Evolutionary conservation across 1,284 basidiomycete genomes (phyloP).

Genomic region (Exobasidium cylindrosporum): DNA sequence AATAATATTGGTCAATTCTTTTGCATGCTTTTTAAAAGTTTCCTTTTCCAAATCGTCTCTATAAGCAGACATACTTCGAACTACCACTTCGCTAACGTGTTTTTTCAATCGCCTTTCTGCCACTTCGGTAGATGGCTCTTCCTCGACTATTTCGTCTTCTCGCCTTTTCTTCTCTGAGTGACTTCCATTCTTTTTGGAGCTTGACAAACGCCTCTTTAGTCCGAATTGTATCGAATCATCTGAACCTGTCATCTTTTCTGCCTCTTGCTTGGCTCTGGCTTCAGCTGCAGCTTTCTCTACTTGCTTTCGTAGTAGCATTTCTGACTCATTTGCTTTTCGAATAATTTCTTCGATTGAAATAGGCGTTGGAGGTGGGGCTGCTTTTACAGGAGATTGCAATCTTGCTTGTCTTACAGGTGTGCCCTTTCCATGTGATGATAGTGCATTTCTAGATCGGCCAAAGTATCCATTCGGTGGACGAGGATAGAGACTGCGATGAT

Average conservation of each 20-base stretch:
- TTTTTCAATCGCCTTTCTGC: slow-evolving; percentile 63
- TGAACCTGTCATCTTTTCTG: not conserved
- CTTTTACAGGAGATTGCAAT: not conserved
- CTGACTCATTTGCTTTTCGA: slow-evolving; percentile 45
- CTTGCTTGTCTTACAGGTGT: not conserved
- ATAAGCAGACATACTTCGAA: slow-evolving; percentile 86
- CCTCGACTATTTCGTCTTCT: not conserved
- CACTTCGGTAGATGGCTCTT: not conserved
- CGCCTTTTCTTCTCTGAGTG: not conserved
- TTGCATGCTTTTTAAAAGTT: slow-evolving; percentile 89
- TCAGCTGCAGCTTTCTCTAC: slow-evolving; percentile 20
- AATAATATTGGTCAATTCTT: slow-evolving; percentile 80
- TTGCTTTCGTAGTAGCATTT: slow-evolving; percentile 26
- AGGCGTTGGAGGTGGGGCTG: slow-evolving; percentile 8
- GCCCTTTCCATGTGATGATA: not conserved
- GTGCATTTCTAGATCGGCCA: not conserved
- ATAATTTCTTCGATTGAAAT: slow-evolving; percentile 52
- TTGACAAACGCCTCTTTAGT: slow-evolving; percentile 5
- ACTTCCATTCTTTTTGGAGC: not conserved
- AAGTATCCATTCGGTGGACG: not conserved
- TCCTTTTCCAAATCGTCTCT: slow-evolving; percentile 76
- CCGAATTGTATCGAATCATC: slow-evolving; percentile 18
- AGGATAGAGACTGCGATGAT: not conserved
- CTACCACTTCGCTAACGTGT: slow-evolving; percentile 82
- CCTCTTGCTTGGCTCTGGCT: slow-evolving; percentile 9